Evolutionary conservation across 305 asterid genomes (phyloP).

Genomic region (Solanum chacoense): DNA sequence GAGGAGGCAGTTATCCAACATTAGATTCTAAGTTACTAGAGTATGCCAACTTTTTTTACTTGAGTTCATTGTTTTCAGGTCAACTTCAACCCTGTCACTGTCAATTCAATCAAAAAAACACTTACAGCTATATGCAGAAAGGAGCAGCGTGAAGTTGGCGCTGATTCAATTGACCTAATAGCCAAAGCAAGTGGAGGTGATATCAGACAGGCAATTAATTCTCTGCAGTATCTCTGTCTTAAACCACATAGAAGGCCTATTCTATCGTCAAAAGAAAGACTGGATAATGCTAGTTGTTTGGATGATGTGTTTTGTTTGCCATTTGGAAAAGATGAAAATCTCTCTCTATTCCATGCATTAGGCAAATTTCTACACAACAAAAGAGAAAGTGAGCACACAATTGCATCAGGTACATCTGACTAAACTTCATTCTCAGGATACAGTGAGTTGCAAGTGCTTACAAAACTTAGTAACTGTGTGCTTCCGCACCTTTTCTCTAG

Average conservation of each 20-base stretch:
- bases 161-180: constrained; percentile 54
- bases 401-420: constrained; percentile 39
- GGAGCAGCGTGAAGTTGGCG: constrained; percentile 53
- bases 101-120: constrained; percentile 55
- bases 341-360: constrained; percentile 53
- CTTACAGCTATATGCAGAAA: constrained; percentile 53
- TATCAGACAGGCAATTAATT: constrained; percentile 78
- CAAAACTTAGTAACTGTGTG: background rate
- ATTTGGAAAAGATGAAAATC: constrained; percentile 84
- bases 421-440: background rate
- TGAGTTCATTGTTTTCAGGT: constrained; percentile 39
- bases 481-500: background rate
- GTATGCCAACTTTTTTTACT: background rate
- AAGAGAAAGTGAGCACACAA: constrained; percentile 44
- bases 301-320: constrained; percentile 32
- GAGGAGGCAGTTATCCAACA: background rate
- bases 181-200: constrained; percentile 91
- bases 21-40: background rate
- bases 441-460: background rate
- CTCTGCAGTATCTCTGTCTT: constrained; percentile 74
- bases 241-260: constrained; percentile 30
- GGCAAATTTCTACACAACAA: constrained; percentile 97
- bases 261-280: constrained; percentile 26
- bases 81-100: constrained; percentile 67
- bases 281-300: constrained; percentile 16